Percentiles rank a stretch among this genome's conserved stretches.
Evolutionary conservation across 805 yeast genomes (phyloP).

Genomic region (Candida namnaoensis): DNA sequence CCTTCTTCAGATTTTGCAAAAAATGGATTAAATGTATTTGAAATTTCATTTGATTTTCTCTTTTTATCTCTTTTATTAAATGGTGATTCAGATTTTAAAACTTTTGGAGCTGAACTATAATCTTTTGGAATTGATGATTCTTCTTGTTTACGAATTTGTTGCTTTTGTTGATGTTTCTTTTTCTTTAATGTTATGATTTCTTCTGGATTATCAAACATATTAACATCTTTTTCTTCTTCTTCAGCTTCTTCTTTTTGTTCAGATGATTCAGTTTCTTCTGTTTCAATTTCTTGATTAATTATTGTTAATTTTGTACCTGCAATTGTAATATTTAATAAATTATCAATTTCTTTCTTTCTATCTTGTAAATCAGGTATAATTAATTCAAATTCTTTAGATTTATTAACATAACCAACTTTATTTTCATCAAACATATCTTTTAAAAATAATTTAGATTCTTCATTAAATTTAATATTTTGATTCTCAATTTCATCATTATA

Average conservation of each 20-base stretch:
- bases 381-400: slow-evolving; percentile 1
- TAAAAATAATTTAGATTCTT: not conserved
- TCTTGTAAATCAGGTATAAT: slow-evolving; percentile 6
- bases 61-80: slow-evolving; percentile 15
- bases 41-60: slow-evolving; percentile 15
- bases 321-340: not conserved
- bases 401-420: not conserved
- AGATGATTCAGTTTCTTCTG: not conserved
- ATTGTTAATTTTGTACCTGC: no score
- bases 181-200: slow-evolving; percentile 14
- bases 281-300: no score
- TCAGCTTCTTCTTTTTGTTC: not conserved
- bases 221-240: not conserved
- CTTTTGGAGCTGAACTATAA: not conserved
- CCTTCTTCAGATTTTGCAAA: slow-evolving; percentile 33
- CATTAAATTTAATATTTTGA: no score
- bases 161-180: slow-evolving; percentile 1
- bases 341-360: slow-evolving; percentile 8
- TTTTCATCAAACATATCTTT: no score
- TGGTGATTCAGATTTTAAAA: not conserved
- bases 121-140: no score
- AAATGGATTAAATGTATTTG: slow-evolving; percentile 49
- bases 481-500: no score
- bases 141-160: not conserved
- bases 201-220: slow-evolving; percentile 12